phyloP scores from a whole-genome alignment of 257 asterid genomes.

The Solanum acaule region DNA sequence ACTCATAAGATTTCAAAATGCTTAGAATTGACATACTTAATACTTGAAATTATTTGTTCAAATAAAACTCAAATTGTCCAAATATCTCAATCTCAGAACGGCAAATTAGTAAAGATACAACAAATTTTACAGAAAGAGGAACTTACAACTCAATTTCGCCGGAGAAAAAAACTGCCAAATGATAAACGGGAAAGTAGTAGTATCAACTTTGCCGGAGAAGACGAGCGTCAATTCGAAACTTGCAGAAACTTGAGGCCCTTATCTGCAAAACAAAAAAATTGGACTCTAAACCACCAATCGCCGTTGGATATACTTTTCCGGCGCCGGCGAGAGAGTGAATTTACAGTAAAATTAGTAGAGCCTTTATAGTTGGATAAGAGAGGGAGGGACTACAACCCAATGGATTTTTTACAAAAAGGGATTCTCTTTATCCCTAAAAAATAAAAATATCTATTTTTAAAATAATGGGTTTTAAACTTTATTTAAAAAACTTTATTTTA shows the following conservation, averaged over 20 bases:
- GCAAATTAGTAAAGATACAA: background rate
- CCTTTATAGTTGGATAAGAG: background rate
- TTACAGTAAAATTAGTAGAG: background rate
- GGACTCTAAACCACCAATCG: background rate
- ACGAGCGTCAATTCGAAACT: background rate
- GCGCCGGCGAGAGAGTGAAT: background rate
- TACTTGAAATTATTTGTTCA: background rate
- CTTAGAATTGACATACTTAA: background rate
- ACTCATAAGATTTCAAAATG: background rate
- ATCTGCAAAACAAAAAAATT: background rate
- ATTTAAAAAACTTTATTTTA: background rate
- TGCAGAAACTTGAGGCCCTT: background rate
- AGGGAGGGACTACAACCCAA: background rate
- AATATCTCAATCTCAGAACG: background rate
- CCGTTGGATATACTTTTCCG: background rate
- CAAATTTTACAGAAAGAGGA: background rate
- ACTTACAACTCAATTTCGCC: background rate
- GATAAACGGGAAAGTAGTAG: background rate
- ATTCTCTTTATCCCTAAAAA: background rate
- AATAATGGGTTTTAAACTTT: background rate
- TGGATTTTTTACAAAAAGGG: background rate
- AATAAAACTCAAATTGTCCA: background rate
- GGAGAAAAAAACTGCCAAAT: background rate
- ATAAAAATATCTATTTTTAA: too few species aligned
- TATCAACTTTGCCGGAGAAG: background rate